Evolutionary conservation across 1,284 basidiomycete genomes (phyloP).

Genomic region (Malassezia sympodialis): DNA sequence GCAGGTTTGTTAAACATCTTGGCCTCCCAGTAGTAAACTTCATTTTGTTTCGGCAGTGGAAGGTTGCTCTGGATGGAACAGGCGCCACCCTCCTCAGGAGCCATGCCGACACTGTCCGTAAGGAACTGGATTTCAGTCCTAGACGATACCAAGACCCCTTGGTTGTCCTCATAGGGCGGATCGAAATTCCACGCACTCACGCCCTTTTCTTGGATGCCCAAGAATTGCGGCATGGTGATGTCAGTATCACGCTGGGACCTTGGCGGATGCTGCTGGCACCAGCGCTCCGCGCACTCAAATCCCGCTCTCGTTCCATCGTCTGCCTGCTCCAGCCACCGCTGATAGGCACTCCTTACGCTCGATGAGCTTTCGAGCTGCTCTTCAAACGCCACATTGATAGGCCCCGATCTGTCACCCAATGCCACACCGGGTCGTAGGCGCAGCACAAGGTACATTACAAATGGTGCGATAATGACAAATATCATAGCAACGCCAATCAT

Average conservation of each 20-base stretch:
- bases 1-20: conserved; percentile 48
- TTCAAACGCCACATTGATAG: conserved; percentile 81
- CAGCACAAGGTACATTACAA: conserved; percentile 38
- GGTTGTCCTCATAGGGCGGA: conserved; percentile 45
- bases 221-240: conserved; percentile 46
- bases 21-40: conserved; percentile 48
- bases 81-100: conserved; percentile 44
- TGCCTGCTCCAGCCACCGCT: conserved; percentile 80
- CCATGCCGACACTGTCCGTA: conserved; percentile 46
- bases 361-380: conserved; percentile 64
- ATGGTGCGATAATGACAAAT: conserved; percentile 43
- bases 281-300: conserved; percentile 80
- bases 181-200: conserved; percentile 47
- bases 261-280: conserved; percentile 40
- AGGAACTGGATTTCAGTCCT: conserved; percentile 46
- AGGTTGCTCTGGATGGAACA: conserved; percentile 45
- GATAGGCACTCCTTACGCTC: conserved; percentile 78
- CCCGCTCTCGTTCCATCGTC: conserved; percentile 60
- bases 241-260: conserved; percentile 35
- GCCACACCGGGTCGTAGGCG: conserved; percentile 46
- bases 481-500: conserved; percentile 83
- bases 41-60: conserved; percentile 47
- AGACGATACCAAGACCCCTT: conserved; percentile 42
- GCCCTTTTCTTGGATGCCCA: conserved; percentile 47
- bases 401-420: conserved; percentile 77